These are phyloP conservation scores for Aspergillus cristatus DNA, from an alignment of 495 filamentous ascomycete species.

Conservation along the genomic window DNA sequence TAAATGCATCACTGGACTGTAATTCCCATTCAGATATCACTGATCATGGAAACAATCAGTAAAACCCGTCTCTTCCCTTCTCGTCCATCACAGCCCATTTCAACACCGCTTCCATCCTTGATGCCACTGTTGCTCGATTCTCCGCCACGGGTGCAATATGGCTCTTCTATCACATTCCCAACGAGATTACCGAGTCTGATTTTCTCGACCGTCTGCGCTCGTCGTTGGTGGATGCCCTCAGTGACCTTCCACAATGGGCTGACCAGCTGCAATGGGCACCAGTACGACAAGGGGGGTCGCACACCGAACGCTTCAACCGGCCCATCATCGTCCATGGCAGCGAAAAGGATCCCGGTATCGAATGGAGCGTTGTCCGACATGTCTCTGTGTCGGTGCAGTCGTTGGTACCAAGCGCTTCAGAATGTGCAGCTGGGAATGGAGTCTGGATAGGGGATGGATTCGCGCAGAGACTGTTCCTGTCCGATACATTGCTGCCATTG, in stretches of 20 bases:
- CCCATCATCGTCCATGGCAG: constrained; percentile 13
- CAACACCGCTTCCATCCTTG: constrained; percentile 28
- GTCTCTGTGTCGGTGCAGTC: neutral
- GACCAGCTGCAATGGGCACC: constrained; percentile 21
- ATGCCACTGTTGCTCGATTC: constrained; percentile 22
- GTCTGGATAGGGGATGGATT: constrained; percentile 1
- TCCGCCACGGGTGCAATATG: constrained; percentile 27
- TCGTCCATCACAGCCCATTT: constrained; percentile 1
- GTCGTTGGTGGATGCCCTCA: constrained; percentile 23
- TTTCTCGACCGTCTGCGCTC: constrained; percentile 19
- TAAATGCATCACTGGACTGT: neutral
- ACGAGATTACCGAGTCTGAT: constrained; percentile 1
- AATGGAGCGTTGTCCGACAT: constrained; percentile 8
- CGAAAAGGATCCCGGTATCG: constrained; percentile 16
- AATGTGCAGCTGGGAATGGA: neutral
- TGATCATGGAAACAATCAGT: too few species aligned
- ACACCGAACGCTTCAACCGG: constrained; percentile 11
- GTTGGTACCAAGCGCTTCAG: neutral
- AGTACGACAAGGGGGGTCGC: neutral
- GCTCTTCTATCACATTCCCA: constrained; percentile 25
- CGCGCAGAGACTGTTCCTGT: neutral
- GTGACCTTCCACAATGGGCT: constrained; percentile 26
- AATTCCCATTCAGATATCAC: neutral
- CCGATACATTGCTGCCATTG: neutral
- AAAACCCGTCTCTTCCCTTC: constrained; percentile 13